Conservation (phyloP, 768 basidiomycete species). For the Auricularia cornea region DNA sequence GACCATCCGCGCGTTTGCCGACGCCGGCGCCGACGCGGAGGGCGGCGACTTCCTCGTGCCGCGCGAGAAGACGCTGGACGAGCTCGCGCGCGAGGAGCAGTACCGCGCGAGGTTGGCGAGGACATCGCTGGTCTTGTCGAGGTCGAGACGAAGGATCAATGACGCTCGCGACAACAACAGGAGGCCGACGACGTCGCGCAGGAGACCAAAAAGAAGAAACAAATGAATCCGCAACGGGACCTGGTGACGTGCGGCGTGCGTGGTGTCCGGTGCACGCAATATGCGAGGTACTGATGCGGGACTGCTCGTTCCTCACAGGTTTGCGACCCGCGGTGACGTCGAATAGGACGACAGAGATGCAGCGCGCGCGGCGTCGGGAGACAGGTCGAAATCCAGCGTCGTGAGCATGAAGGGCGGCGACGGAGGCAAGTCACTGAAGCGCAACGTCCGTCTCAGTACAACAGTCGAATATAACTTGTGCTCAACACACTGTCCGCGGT, state of each 20-base stretch:
- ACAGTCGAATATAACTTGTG: too few species aligned
- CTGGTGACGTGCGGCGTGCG: slow-evolving; percentile 5
- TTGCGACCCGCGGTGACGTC: slow-evolving; percentile 54
- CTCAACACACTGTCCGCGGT: too few species aligned
- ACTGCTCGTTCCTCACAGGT: slow-evolving; percentile 19
- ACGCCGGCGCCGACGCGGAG: slow-evolving; percentile 22
- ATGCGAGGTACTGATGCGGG: not conserved
- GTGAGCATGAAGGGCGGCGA: slow-evolving; percentile 62
- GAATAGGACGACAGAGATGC: slow-evolving; percentile 66
- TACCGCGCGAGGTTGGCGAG: slow-evolving; percentile 76
- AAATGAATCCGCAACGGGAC: not conserved
- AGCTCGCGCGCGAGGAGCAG: slow-evolving; percentile 67
- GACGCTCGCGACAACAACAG: slow-evolving; percentile 10
- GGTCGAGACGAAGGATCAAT: slow-evolving; percentile 34
- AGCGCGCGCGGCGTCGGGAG: slow-evolving; percentile 31
- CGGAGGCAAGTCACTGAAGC: slow-evolving; percentile 42
- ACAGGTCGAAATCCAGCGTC: slow-evolving; percentile 50
- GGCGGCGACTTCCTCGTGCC: slow-evolving; percentile 64
- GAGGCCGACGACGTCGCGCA: not conserved
- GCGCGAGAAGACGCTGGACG: slow-evolving; percentile 70
- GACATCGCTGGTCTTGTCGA: slow-evolving; percentile 63
- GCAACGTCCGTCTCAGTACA: slow-evolving; percentile 48
- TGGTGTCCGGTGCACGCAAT: slow-evolving; percentile 1
- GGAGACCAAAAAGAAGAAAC: slow-evolving; percentile 1
- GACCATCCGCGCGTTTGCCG: slow-evolving; percentile 78